These are phyloP conservation scores for Diplocarpon rosae DNA, from an alignment of 2,329 filamentous ascomycete genomes.

Conservation along the genomic window DNA sequence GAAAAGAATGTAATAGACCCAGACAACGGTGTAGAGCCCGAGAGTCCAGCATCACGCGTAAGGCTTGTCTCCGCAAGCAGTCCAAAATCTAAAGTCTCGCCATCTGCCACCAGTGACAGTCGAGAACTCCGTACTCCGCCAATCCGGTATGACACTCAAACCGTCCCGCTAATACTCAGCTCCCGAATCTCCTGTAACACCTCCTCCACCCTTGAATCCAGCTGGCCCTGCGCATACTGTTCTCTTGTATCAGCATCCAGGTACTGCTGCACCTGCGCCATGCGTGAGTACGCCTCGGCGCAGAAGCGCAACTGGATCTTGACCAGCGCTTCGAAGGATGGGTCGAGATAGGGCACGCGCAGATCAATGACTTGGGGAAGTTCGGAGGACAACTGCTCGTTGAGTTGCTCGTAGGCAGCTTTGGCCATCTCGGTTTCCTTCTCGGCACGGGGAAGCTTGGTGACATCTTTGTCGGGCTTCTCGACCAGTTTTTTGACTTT, in stretches of 20 bases:
- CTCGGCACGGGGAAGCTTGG: constrained; percentile 89
- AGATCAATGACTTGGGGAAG: constrained; percentile 93
- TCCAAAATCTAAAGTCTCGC: no score
- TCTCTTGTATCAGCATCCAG: constrained; percentile 91
- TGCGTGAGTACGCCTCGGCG: constrained; percentile 90
- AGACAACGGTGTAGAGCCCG: no score
- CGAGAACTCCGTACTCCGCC: constrained; percentile 16
- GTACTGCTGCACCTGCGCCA: constrained; percentile 99
- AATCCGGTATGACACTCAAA: constrained; percentile 29
- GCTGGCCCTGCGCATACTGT: constrained; percentile 85
- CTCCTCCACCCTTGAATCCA: constrained; percentile 87
- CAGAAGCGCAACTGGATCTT: constrained; percentile 98
- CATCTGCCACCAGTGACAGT: neutral
- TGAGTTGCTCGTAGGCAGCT: constrained; percentile 88
- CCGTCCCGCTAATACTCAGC: constrained; percentile 75
- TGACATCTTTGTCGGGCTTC: constrained; percentile 97
- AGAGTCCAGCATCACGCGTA: no score
- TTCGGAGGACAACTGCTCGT: constrained; percentile 89
- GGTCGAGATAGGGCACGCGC: constrained; percentile 92
- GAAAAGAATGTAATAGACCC: no score
- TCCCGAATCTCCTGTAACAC: constrained; percentile 95
- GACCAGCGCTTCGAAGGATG: constrained; percentile 92
- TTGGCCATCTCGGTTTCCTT: constrained; percentile 94
- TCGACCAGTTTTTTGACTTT: constrained; percentile 96
- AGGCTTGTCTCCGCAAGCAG: no score